Base-by-base conservation (phyloP, 768 basidiomycete species). In the Lactarius indigo region DNA sequence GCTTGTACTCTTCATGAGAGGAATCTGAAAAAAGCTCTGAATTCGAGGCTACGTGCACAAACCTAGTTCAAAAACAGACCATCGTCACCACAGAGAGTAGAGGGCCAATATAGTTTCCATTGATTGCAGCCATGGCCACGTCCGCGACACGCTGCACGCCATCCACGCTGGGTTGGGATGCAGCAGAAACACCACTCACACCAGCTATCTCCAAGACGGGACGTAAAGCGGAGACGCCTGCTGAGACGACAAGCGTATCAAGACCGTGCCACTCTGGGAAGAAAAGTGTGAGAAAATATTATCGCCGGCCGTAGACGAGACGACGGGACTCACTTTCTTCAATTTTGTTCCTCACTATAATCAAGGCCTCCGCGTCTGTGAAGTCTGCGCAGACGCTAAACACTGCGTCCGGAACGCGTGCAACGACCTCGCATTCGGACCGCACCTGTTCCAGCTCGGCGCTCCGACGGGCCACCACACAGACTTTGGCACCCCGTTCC, bases 221-320 rank as follows among this genome's bases (percentile, higher is more conserved):
- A 61, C 84, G 86, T 3, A 94, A 79, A 13, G 93, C 88, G 1
- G 92, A 92, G 0, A 95, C 90, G 4, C 95, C 95, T 3, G 94
- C 93, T 37, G 85, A 83, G 41, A 96, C 84, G 35, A 94, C 78
- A 6, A 96, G 73, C 0, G 94, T 96, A 75, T 96, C 94, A 1
- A 96, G 70, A 18, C 93, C 91, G 1, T 78, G 79, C 92, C 93
- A 95, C 69, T 81, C 94, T 96, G 41, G 20, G 1, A 39, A 39
- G 37, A 7, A 58, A 57, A 10, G 28, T 26, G 47, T 62, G 28
- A 66, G 47, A 28, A 66, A 30, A 33, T n/a, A 33, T 31, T 18
- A 5, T 8, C 20, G 9, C 39, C 30, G 8, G 28, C 37, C 5
- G 1, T 20, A 20, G 15, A 31, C 20, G 47, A 13, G 20, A 35